phyloP scores from a whole-genome alignment of 495 filamentous ascomycete genomes.

The Aspergillus saccharolyticus region DNA sequence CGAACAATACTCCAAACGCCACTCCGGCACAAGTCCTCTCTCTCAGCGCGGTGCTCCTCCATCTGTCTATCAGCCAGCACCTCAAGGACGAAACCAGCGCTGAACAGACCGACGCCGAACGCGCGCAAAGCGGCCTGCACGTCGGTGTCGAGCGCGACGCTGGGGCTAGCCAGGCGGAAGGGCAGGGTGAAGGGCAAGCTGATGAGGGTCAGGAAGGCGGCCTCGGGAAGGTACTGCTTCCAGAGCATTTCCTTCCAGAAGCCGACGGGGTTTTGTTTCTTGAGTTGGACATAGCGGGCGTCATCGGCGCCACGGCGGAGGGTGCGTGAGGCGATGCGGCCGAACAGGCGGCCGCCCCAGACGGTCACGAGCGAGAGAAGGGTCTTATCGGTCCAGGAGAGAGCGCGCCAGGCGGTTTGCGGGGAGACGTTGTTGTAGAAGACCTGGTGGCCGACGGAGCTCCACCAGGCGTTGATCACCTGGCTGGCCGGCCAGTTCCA shows the following conservation, averaged over 20 bases:
- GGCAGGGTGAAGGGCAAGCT: constrained; percentile 51
- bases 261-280: constrained; percentile 35
- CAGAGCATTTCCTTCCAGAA: constrained; percentile 51
- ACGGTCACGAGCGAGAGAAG: constrained; percentile 48
- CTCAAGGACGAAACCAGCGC: constrained; percentile 49
- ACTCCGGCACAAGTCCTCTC: constrained; percentile 37
- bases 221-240: constrained; percentile 50
- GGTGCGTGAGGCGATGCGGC: constrained; percentile 42
- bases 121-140: constrained; percentile 27
- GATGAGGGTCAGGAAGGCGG: constrained; percentile 47
- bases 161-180: constrained; percentile 30
- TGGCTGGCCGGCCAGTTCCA: constrained; percentile 51
- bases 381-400: constrained; percentile 48
- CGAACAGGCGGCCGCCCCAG: constrained; percentile 52
- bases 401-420: constrained; percentile 32
- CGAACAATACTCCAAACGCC: constrained; percentile 57
- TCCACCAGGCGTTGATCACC: constrained; percentile 56
- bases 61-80: constrained; percentile 51
- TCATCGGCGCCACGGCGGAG: constrained; percentile 48
- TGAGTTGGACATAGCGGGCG: constrained; percentile 45
- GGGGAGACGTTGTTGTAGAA: constrained; percentile 35
- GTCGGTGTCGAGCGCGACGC: constrained; percentile 9
- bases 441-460: constrained; percentile 44
- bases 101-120: constrained; percentile 50
- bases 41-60: constrained; percentile 30